These are phyloP conservation scores for Nakazawaea ambrosiae DNA, from an alignment of 805 yeast species.

Conservation along the genomic window DNA sequence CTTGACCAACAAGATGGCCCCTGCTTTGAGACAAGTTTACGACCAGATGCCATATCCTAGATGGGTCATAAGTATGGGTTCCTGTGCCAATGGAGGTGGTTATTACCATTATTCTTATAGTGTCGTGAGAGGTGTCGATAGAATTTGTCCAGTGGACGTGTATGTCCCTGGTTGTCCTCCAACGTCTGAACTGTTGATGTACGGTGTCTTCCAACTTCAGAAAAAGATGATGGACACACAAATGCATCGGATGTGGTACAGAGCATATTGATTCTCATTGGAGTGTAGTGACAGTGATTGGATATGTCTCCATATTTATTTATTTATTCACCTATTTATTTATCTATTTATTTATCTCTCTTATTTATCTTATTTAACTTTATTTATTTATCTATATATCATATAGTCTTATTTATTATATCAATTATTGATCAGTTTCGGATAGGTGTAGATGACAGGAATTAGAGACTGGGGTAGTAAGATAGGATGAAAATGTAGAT, in stretches of 20 bases:
- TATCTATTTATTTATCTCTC: constrained; percentile 6
- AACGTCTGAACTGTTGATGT: constrained; percentile 84
- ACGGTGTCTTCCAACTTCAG: constrained; percentile 83
- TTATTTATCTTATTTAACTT: too few relatives aligned
- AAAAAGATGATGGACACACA: constrained; percentile 83
- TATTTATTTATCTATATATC: too few relatives aligned
- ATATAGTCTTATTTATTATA: too few relatives aligned
- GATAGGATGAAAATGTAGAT: not conserved
- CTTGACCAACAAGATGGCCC: constrained; percentile 88
- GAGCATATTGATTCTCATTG: constrained; percentile 29
- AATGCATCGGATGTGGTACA: constrained; percentile 82
- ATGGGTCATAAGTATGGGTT: constrained; percentile 93
- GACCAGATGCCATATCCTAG: constrained; percentile 94
- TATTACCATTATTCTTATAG: constrained; percentile 86
- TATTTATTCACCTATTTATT: constrained; percentile 6
- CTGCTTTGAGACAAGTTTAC: constrained; percentile 85
- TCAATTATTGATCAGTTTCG: too few relatives aligned
- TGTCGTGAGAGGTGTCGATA: constrained; percentile 85
- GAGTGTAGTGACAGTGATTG: too few relatives aligned
- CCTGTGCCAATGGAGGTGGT: constrained; percentile 93
- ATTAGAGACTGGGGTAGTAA: too few relatives aligned
- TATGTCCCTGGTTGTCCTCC: constrained; percentile 95
- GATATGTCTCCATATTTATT: too few relatives aligned
- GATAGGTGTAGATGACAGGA: not conserved
- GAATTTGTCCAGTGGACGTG: constrained; percentile 82